Percentiles rank a stretch among this genome's conserved stretches.
phyloP scores from a whole-genome alignment of 257 asterid genomes.

The Lycium barbarum region DNA sequence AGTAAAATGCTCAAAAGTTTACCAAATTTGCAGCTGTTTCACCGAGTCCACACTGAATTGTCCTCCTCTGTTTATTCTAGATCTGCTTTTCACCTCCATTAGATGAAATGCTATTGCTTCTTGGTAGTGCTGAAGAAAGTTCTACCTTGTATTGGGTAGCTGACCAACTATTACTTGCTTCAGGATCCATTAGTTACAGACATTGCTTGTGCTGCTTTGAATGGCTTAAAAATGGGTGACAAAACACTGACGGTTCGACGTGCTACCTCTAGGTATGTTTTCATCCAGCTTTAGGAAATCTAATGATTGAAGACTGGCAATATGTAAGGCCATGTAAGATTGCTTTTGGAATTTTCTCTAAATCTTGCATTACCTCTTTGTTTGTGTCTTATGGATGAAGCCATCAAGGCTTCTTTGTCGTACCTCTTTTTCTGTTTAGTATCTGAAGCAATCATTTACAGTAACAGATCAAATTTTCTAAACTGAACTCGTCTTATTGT shows the following conservation, averaged over 20 bases:
- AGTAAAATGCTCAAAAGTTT: slow-evolving; percentile 6
- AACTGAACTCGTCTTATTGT: background rate
- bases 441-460: background rate
- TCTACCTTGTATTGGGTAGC: slow-evolving; percentile 31
- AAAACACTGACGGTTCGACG: slow-evolving; percentile 95
- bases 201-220: slow-evolving; percentile 95
- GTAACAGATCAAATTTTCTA: slow-evolving; percentile 9
- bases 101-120: slow-evolving; percentile 29
- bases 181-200: slow-evolving; percentile 83
- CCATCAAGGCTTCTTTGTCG: background rate
- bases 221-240: slow-evolving; percentile 98
- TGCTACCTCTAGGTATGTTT: slow-evolving; percentile 79
- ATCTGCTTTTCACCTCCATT: background rate
- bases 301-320: background rate
- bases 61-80: slow-evolving; percentile 34
- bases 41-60: slow-evolving; percentile 67
- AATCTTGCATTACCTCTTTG: background rate
- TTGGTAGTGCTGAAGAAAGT: slow-evolving; percentile 33
- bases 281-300: slow-evolving; percentile 13
- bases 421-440: slow-evolving; percentile 1
- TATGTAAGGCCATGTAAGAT: slow-evolving; percentile 9
- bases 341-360: background rate
- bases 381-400: background rate
- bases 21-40: background rate
- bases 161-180: slow-evolving; percentile 32